phyloP scores from a whole-genome alignment of 1,139 yeast species.

The Zygosaccharomyces sapae region DNA sequence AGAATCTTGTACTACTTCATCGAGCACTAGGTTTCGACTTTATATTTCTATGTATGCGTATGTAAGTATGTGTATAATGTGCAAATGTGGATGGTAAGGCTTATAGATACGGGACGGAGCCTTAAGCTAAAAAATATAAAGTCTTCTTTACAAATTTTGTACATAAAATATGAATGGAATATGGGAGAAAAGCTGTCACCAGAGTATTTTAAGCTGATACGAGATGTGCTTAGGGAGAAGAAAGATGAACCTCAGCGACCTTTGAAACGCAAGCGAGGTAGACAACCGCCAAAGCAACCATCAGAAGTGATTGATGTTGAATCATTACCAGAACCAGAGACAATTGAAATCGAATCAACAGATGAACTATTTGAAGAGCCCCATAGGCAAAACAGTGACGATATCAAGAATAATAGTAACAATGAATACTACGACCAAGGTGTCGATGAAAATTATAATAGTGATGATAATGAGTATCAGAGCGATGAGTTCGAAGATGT shows the following conservation, averaged over 20 bases:
- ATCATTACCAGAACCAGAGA: conserved; percentile 21
- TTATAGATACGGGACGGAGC: not conserved
- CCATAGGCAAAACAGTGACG: conserved; percentile 17
- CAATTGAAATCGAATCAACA: conserved; percentile 9
- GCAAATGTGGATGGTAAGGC: not conserved
- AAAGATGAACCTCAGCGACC: conserved; percentile 16
- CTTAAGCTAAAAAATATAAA: not conserved
- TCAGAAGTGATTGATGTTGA: conserved; percentile 10
- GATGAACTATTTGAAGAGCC: conserved; percentile 1
- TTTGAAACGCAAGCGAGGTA: conserved; percentile 20
- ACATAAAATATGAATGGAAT: not conserved
- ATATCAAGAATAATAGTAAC: conserved; percentile 16
- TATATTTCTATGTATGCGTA: too few species aligned
- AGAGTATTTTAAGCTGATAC: conserved; percentile 39
- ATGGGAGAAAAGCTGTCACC: conserved; percentile 35
- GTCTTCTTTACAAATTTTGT: not conserved
- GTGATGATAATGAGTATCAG: conserved; percentile 33
- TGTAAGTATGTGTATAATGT: not conserved
- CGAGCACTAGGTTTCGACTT: too few species aligned
- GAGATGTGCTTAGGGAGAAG: conserved; percentile 39
- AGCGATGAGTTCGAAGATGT: conserved; percentile 44
- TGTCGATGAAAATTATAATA: conserved; percentile 6
- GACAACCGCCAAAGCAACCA: conserved; percentile 1
- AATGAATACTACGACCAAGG: too few species aligned
- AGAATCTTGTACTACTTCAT: too few species aligned